Evolutionary conservation across 768 basidiomycete genomes (phyloP).

Genomic region (Trametes cingulata): DNA sequence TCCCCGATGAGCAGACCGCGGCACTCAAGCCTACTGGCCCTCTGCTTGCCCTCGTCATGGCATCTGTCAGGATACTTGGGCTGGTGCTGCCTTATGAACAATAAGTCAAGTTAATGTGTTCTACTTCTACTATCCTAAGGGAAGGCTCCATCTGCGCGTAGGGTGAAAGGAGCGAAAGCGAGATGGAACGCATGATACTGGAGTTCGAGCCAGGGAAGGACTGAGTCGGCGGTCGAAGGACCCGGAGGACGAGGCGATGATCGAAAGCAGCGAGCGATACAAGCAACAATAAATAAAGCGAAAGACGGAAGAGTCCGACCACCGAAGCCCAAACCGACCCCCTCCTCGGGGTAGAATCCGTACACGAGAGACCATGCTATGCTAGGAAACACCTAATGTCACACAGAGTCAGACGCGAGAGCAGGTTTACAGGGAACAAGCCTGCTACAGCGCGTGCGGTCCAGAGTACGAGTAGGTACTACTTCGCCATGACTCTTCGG

Average conservation of each 20-base stretch:
- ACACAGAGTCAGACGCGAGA: slow-evolving; percentile 10
- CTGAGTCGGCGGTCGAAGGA: neutral
- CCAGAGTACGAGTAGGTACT: slow-evolving; percentile 22
- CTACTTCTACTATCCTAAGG: slow-evolving; percentile 15
- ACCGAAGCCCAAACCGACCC: neutral
- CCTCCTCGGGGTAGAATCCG: neutral
- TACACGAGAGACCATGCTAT: slow-evolving; percentile 8
- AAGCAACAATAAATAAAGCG: slow-evolving; percentile 25
- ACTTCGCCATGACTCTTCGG: slow-evolving; percentile 21
- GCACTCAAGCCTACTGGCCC: neutral
- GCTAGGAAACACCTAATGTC: slow-evolving; percentile 19
- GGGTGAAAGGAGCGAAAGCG: slow-evolving; percentile 4
- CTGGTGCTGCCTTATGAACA: slow-evolving; percentile 12
- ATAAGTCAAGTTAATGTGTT: slow-evolving; percentile 21
- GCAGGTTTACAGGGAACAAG: neutral
- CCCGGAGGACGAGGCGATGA: neutral
- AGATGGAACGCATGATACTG: neutral
- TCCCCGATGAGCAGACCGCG: too few species aligned
- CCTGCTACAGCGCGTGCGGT: slow-evolving; percentile 19
- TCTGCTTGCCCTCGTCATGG: neutral
- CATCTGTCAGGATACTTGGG: too few species aligned
- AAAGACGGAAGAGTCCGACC: slow-evolving; percentile 9
- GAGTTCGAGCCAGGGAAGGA: neutral
- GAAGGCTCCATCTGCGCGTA: slow-evolving; percentile 1
- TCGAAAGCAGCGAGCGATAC: slow-evolving; percentile 18